phyloP scores from a whole-genome alignment of 1,139 yeast species.

The Saccharomyces pastorianus region DNA sequence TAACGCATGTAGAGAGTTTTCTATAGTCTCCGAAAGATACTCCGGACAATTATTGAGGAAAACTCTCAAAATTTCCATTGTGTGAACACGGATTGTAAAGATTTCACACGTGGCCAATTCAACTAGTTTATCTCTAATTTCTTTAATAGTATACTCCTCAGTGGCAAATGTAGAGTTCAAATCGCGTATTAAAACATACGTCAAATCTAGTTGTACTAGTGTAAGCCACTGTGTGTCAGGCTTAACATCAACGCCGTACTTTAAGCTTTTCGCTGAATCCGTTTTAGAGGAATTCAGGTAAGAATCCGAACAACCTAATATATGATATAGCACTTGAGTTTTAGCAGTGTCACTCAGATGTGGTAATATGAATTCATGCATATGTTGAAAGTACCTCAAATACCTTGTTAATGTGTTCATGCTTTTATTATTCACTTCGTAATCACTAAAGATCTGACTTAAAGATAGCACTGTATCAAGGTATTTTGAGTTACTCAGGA shows the following conservation, averaged over 20 bases:
- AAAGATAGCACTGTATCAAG: slow-evolving; percentile 19
- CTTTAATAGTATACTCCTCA: slow-evolving; percentile 22
- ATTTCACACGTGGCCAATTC: slow-evolving; percentile 31
- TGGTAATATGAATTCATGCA: slow-evolving; percentile 23
- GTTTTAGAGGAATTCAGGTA: neutral
- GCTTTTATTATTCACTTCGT: slow-evolving; percentile 9
- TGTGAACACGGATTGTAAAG: slow-evolving; percentile 34
- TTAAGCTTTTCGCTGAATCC: neutral
- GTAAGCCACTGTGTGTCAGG: slow-evolving; percentile 15
- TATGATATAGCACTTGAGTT: slow-evolving; percentile 18
- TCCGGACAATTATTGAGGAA: slow-evolving; percentile 31
- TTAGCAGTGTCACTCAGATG: slow-evolving; percentile 24
- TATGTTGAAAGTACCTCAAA: slow-evolving; percentile 17
- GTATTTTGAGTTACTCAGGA: slow-evolving; percentile 23
- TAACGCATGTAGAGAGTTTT: slow-evolving; percentile 26
- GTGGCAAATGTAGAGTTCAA: slow-evolving; percentile 29
- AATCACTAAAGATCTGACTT: slow-evolving; percentile 12
- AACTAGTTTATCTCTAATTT: slow-evolving; percentile 28
- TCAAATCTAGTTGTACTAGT: slow-evolving; percentile 24
- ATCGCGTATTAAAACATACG: slow-evolving; percentile 17
- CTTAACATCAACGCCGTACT: neutral
- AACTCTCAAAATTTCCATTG: slow-evolving; percentile 33
- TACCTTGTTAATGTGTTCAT: slow-evolving; percentile 18
- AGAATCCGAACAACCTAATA: slow-evolving; percentile 12
- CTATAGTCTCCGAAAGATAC: slow-evolving; percentile 28